Evolutionary conservation across 768 basidiomycete species (phyloP), one percentile per base, ranked within the genome.

Genomic region (Clathrus columnatus): DNA sequence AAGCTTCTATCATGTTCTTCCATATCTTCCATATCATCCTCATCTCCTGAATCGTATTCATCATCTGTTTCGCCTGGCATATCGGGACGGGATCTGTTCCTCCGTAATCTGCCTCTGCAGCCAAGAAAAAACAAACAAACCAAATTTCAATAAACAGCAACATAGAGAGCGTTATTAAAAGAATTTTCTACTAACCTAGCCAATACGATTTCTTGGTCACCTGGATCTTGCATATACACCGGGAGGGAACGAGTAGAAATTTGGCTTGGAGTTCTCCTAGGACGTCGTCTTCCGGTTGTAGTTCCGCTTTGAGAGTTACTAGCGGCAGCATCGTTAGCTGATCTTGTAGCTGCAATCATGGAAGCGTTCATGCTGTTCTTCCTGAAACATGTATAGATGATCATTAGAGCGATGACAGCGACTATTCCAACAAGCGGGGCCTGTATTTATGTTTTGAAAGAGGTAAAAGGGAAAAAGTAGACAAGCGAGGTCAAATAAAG

Each of bases 151-250:
- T 27, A 6, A 45, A 27, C 27, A 21, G 53, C 14, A 26, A 44
- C 26, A 26, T n/a, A 36, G 10, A 23, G 10, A 47, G 51, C 21
- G 6, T n/a, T 5, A 30, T 45, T 26, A 20, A 20, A 6, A 11
- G 10, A 26, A 29, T 50, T 18, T 30, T 7, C n/a, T 16, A 52
- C 72, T 59, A 57, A 79, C 77, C 76, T 66, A 44, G 68, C 72
- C 50, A 91, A 80, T 5, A 91, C 89, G 26, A 91, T 73, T 65
- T 91, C 89, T 36, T 83, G 74, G 48, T 89, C 89, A 16, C 87
- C 88, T 0, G 89, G 87, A 58, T 91, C 88, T 68, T 89, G 89
- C 72, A 80, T 86, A 61, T 91, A 91, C 26, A 75, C 79, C 5
- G 89, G 89, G 27, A 91, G 66, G 5, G 84, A 88, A 26, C 77